Base-by-base conservation (phyloP, 139 green algal genomes). In the Chlamydomonas schloesseri region DNA sequence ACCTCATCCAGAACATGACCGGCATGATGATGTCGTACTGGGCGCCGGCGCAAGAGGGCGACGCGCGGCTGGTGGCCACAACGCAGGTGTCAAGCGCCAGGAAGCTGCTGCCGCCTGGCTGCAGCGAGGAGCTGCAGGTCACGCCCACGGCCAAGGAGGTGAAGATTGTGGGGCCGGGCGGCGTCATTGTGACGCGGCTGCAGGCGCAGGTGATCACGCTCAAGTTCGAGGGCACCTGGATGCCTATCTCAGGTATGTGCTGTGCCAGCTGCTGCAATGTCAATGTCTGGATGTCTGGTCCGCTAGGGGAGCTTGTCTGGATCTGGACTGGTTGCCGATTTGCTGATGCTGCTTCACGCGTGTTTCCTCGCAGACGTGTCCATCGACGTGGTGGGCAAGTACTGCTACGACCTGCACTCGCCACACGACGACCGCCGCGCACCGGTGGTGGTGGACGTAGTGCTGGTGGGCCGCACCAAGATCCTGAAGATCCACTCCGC, bases 341-440 rank as follows among this genome's bases (percentile, higher is more conserved):
- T n/a, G n/a, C n/a, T n/a, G n/a, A n/a, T 50, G 42, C 5, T 8
- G 42, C 42, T 8, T 50, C 42, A 8, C 42, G 8, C 42, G 42
- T 8, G 42, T 50, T 50, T 50, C 1, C 10, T 3, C 72, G 79
- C 92, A 80, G 94, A 90, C 29, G 85, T 92, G 74, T 80, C 65
- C 31, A 74, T 97, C 15, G 95, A 96, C 67, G 91, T 96, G 34
- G 96, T 98, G 58, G 96, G 96, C 86, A 98, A 98, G 91, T 98
- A 98, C 92, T 91, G 92, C 50, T 98, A 98, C 93, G 80, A 89
- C 42, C 92, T 97, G 88, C 64, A 92, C 37, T 93, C 86, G 0
- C 93, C 95, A 0, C 71, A 90, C 20, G 88, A 96, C 80, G 90
- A 94, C 55, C 78, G 88, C 57, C 78, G 58, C 5, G 81, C 96